Evolutionary conservation across 768 basidiomycete species (phyloP).

Genomic region (Pleurotus salmoneostramineus): DNA sequence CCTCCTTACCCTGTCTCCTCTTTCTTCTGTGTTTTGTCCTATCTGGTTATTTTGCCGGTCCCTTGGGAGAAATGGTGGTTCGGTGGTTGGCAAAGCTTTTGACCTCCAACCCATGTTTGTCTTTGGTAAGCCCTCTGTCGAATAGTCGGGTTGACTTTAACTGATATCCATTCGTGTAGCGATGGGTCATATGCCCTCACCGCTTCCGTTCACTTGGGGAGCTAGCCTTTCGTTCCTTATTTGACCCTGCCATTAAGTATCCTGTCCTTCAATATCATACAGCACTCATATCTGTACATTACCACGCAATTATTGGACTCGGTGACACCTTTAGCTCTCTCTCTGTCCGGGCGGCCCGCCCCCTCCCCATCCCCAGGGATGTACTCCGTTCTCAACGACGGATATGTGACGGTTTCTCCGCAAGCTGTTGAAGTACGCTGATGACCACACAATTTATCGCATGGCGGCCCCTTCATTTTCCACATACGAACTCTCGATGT

Average conservation of each 20-base stretch:
- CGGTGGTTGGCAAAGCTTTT: too few species aligned
- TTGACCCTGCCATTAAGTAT: not conserved
- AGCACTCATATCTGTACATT: conserved; percentile 1
- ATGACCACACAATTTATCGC: not conserved
- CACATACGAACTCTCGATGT: not conserved
- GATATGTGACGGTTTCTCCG: not conserved
- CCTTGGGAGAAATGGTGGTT: too few species aligned
- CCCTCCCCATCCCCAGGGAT: not conserved
- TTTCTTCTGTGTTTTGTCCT: too few species aligned
- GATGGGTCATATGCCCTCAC: too few species aligned
- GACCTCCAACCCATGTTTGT: too few species aligned
- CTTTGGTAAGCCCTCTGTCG: too few species aligned
- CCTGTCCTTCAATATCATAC: not conserved
- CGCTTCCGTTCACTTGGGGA: not conserved
- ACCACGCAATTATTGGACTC: not conserved
- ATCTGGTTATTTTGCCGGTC: too few species aligned
- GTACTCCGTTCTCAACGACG: not conserved
- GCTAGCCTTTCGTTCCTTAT: not conserved
- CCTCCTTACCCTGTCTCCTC: too few species aligned
- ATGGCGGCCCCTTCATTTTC: not conserved
- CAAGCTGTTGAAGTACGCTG: not conserved
- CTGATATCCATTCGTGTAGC: too few species aligned
- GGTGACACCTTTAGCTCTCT: not conserved
- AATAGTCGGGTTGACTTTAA: too few species aligned
- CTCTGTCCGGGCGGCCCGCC: not conserved